These are phyloP conservation scores for Botrytis paeoniae DNA, from an alignment of 2,329 filamentous ascomycete species.

Conservation along the genomic window DNA sequence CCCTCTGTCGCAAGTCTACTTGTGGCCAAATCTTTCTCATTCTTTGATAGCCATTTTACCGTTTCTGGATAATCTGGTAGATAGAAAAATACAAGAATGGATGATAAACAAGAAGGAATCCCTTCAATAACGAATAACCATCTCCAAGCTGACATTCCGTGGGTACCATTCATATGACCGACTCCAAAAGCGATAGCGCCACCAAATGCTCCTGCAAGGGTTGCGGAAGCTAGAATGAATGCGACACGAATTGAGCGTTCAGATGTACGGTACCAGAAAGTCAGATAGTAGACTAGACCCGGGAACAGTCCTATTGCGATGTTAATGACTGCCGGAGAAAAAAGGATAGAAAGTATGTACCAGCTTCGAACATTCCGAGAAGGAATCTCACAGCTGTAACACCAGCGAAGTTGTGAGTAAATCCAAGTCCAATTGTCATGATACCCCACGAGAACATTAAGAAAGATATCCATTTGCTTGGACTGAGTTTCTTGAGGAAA, in stretches of 20 bases:
- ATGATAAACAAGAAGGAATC: conserved; percentile 46
- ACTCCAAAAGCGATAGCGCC: conserved; percentile 37
- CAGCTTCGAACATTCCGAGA: conserved; percentile 49
- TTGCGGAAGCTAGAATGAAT: conserved; percentile 36
- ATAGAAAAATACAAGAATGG: conserved; percentile 45
- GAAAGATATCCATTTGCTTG: conserved; percentile 49
- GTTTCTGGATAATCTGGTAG: conserved; percentile 50
- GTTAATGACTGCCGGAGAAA: conserved; percentile 33
- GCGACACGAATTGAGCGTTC: conserved; percentile 36
- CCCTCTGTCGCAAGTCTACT: conserved; percentile 45
- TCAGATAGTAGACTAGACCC: conserved; percentile 37
- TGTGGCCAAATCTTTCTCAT: conserved; percentile 45
- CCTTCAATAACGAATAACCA: conserved; percentile 38
- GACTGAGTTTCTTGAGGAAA: conserved; percentile 46
- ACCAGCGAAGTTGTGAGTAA: conserved; percentile 42
- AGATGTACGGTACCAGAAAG: conserved; percentile 36
- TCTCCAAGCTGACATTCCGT: conserved; percentile 33
- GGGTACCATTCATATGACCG: conserved; percentile 33
- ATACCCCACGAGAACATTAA: conserved; percentile 50
- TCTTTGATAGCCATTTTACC: conserved; percentile 43
- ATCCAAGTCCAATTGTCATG: conserved; percentile 48
- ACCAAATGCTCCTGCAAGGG: conserved; percentile 36
- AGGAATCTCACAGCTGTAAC: conserved; percentile 47
- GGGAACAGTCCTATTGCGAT: conserved; percentile 45
- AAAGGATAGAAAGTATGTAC: conserved; percentile 40